Evolutionary conservation across 140 eudicot species (phyloP), one percentile per base, ranked within the genome.

Genomic region (Cichorium intybus): DNA sequence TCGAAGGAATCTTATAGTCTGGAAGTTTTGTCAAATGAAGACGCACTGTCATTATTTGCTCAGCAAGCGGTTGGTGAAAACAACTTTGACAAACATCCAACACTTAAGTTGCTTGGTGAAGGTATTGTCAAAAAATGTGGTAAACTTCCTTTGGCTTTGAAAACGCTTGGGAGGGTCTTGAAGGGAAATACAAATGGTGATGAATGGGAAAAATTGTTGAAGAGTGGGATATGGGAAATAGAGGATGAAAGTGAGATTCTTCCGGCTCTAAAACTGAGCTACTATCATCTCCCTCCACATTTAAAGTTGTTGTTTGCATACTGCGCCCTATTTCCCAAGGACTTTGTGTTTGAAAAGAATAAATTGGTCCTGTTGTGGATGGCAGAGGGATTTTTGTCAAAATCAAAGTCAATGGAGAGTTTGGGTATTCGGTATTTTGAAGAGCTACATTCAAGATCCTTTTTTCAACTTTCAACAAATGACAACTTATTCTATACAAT

Each of bases 221-320:
- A 39, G 3, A 39, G 16, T 11, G 46, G 12, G 46, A 39, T 39
- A 39, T 39, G 46, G 46, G 16, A 39, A 11, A 39, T 39, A 39
- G 6, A 59, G 0, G 69, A 24, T 7, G 48, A 17, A 15, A 64
- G 26, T 17, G 54, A 34, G 34, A 68, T 79, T 29, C 24, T 79
- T 11, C 76, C 73, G 3, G 59, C 51, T 2, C 24, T 78, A 54
- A 60, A 14, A 16, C 14, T 78, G 16, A 72, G 83, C 71, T 78
- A 78, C 45, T 10, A 50, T 26, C 43, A 72, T 56, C 57, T 79
- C 16, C 68, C 75, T 39, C 10, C 70, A 1, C 66, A 66, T 5
- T 20, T 78, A 23, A 72, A 67, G n/a, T 21, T 21, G 1, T 72
- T 75, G 18, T 78, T 78, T 68, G 76, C 79, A 3, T 72, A 58